Evolutionary conservation across 208 protist genomes (phyloP).

Genomic region (Acanthamoeba culbertsoni): DNA sequence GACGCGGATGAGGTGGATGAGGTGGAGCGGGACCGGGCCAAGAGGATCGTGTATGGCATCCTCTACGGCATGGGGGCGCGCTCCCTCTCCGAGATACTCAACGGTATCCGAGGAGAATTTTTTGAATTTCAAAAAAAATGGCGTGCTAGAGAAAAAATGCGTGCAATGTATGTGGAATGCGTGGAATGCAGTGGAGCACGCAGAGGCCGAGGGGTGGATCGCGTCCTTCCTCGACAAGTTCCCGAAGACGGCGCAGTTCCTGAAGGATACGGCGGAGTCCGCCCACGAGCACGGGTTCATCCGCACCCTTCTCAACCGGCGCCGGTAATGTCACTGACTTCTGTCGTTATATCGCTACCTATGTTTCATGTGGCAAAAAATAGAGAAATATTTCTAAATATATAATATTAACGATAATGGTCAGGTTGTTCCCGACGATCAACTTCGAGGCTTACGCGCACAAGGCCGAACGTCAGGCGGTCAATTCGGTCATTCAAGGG

Average conservation of each 20-base stretch:
- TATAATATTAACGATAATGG: not conserved
- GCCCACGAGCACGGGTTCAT: not conserved
- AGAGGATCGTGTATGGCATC: constrained; percentile 51
- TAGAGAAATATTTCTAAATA: not conserved
- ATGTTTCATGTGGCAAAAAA: too few relatives aligned
- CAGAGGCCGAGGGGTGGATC: not conserved
- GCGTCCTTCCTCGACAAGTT: constrained; percentile 34
- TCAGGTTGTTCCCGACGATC: not conserved
- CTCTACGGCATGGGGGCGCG: constrained; percentile 44
- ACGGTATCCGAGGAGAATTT: not conserved
- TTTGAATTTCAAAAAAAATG: too few relatives aligned
- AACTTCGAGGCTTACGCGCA: constrained; percentile 11
- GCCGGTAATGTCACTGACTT: not conserved
- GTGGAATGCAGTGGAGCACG: not conserved
- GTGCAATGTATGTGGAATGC: too few relatives aligned
- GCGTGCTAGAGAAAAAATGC: too few relatives aligned
- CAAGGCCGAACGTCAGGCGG: constrained; percentile 36
- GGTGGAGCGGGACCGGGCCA: not conserved
- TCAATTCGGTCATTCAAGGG: constrained; percentile 54
- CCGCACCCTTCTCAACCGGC: not conserved
- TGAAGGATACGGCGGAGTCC: not conserved
- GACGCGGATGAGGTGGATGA: not conserved
- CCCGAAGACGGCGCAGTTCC: constrained; percentile 32
- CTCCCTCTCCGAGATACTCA: constrained; percentile 9
- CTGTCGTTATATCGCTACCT: too few relatives aligned